phyloP scores from a whole-genome alignment of 1,284 basidiomycete genomes.

The Rhodotorula sp. region DNA sequence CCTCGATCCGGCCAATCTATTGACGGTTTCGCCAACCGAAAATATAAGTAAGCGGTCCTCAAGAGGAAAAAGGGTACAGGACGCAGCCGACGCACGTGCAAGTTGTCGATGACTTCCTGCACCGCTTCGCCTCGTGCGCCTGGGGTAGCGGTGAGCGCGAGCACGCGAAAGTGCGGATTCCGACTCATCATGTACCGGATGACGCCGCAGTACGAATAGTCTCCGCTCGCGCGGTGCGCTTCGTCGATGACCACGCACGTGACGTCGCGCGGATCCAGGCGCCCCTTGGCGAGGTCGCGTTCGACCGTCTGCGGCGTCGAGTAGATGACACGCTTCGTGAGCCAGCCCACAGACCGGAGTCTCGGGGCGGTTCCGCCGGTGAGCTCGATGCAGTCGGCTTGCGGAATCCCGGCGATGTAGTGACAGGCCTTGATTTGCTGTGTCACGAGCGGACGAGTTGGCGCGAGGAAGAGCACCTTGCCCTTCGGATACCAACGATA shows the following conservation, averaged over 20 bases:
- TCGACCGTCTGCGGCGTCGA: slow-evolving; percentile 96
- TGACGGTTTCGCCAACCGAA: neutral
- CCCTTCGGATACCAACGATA: slow-evolving; percentile 92
- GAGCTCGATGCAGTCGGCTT: slow-evolving; percentile 77
- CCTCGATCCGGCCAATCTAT: slow-evolving; percentile 86
- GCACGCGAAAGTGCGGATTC: slow-evolving; percentile 87
- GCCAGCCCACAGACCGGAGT: slow-evolving; percentile 57
- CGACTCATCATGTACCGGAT: slow-evolving; percentile 86
- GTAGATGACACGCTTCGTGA: slow-evolving; percentile 86
- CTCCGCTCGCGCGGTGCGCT: slow-evolving; percentile 89
- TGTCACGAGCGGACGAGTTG: slow-evolving; percentile 89
- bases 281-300: slow-evolving; percentile 75
- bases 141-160: slow-evolving; percentile 94
- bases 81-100: slow-evolving; percentile 59
- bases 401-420: slow-evolving; percentile 88
- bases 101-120: slow-evolving; percentile 83
- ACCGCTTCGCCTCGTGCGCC: slow-evolving; percentile 81
- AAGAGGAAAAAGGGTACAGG: neutral
- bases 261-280: slow-evolving; percentile 74
- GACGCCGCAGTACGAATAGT: slow-evolving; percentile 85
- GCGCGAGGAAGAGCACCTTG: slow-evolving; percentile 92
- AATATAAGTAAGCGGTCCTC: neutral
- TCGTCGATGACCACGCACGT: slow-evolving; percentile 87
- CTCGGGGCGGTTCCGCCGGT: slow-evolving; percentile 67
- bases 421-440: slow-evolving; percentile 96